phyloP scores from a whole-genome alignment of 371 early-diverging fungal genomes.

The Mucor sp. region DNA sequence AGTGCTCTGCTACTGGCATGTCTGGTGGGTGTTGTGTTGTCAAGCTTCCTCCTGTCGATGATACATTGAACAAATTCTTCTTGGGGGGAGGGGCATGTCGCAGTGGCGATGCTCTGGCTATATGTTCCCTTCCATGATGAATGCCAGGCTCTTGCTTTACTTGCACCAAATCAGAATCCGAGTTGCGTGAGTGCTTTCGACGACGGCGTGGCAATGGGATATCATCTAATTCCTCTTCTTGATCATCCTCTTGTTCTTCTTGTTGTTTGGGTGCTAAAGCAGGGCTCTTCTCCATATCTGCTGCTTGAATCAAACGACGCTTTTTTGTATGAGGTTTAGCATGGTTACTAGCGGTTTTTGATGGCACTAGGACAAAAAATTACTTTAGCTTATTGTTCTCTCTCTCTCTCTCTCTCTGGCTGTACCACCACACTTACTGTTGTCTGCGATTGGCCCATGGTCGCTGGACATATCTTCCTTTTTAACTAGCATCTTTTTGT shows the following conservation, averaged over 20 bases:
- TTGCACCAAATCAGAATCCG: background rate
- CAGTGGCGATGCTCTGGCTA: background rate
- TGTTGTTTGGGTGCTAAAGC: background rate
- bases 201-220: background rate
- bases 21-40: background rate
- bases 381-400: background rate
- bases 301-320: constrained; percentile 37
- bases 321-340: constrained; percentile 25
- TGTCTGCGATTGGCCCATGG: background rate
- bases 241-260: constrained; percentile 1
- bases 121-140: background rate
- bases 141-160: background rate
- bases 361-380: background rate
- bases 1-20: constrained; percentile 3
- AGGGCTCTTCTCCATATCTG: constrained; percentile 24
- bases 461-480: background rate
- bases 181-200: background rate
- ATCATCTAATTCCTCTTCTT: background rate
- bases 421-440: background rate
- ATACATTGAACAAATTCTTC: background rate
- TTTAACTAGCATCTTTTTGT: background rate
- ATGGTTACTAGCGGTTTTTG: background rate
- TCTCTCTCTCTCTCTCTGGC: background rate
- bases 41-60: background rate
- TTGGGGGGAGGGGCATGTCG: constrained; percentile 9